Percentiles rank a stretch among this genome's conserved stretches.
phyloP scores from a whole-genome alignment of 805 yeast species.

The Kodamaea kakaduensis region DNA sequence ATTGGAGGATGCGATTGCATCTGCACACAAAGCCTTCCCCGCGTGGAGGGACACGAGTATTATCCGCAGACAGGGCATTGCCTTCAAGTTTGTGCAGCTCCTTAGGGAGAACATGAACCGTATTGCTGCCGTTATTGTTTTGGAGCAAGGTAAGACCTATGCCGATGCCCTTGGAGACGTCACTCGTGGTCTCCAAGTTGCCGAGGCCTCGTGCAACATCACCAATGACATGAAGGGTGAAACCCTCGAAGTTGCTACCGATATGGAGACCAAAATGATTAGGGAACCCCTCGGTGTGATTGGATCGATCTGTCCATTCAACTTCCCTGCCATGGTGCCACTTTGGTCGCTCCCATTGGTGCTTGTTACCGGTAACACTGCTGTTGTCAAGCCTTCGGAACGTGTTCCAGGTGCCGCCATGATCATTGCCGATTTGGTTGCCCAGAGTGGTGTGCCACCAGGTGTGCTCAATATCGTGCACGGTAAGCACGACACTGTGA shows the following conservation, averaged over 20 bases:
- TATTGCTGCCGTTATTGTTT: constrained; percentile 52
- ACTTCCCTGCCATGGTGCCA: constrained; percentile 83
- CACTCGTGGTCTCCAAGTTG: constrained; percentile 71
- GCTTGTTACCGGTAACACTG: constrained; percentile 69
- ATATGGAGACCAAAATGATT: constrained; percentile 75
- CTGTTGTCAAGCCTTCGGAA: constrained; percentile 60
- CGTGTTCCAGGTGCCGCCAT: constrained; percentile 80
- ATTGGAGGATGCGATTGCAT: constrained; percentile 58
- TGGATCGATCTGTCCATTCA: constrained; percentile 76
- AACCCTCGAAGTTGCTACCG: constrained; percentile 62
- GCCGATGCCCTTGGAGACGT: constrained; percentile 73
- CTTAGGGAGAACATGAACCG: constrained; percentile 65
- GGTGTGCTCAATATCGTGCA: constrained; percentile 72
- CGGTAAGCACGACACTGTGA: constrained; percentile 70
- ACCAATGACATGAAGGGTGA: constrained; percentile 62
- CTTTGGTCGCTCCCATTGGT: constrained; percentile 63
- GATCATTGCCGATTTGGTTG: constrained; percentile 66
- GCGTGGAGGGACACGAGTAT: constrained; percentile 52
- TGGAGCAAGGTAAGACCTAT: constrained; percentile 64
- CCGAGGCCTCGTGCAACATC: constrained; percentile 67
- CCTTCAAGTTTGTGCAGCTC: constrained; percentile 63
- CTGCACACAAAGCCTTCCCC: constrained; percentile 61
- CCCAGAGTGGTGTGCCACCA: constrained; percentile 71
- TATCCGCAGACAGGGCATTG: constrained; percentile 67
- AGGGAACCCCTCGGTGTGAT: constrained; percentile 74